Evolutionary conservation across 2,329 filamentous ascomycete genomes (phyloP).

Genomic region (Sporothrix brasiliensis): DNA sequence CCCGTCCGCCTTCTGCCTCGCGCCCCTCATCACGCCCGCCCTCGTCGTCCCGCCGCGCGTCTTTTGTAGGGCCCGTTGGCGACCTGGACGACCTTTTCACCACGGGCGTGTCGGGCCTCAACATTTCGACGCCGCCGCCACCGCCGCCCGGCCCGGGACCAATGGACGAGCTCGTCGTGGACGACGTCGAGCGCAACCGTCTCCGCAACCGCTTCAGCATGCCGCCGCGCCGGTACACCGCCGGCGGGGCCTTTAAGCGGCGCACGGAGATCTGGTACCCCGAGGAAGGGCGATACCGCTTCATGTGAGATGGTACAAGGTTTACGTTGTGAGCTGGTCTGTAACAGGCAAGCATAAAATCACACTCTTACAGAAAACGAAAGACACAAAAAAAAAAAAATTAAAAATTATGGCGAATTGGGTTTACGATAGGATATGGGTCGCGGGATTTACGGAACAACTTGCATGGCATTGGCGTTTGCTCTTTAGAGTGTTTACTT

Average conservation of each 20-base stretch:
- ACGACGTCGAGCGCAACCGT: conserved; percentile 34
- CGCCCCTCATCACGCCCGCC: conserved; percentile 20
- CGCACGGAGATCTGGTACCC: conserved; percentile 39
- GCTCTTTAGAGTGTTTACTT: neutral
- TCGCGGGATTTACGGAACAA: neutral
- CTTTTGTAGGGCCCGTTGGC: conserved; percentile 15
- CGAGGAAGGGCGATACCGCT: conserved; percentile 34
- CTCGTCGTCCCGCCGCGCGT: conserved; percentile 27
- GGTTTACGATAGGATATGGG: neutral
- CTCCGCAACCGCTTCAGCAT: conserved; percentile 38
- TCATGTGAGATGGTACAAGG: conserved; percentile 27
- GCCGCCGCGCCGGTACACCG: conserved; percentile 35
- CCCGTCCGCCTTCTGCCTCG: conserved; percentile 13
- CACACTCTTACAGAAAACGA: neutral
- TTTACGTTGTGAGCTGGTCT: neutral
- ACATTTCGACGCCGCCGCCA: conserved; percentile 24
- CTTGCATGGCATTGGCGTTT: conserved; percentile 18
- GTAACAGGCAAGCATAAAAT: neutral
- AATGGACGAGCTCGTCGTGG: neutral
- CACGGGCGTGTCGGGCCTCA: conserved; percentile 29
- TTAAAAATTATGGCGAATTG: neutral
- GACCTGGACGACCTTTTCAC: conserved; percentile 27
- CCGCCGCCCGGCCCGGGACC: conserved; percentile 31
- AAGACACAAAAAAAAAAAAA: neutral
- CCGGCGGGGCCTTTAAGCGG: conserved; percentile 35